phyloP scores from a whole-genome alignment of 164 flowering plant species.

The Sedum album region DNA sequence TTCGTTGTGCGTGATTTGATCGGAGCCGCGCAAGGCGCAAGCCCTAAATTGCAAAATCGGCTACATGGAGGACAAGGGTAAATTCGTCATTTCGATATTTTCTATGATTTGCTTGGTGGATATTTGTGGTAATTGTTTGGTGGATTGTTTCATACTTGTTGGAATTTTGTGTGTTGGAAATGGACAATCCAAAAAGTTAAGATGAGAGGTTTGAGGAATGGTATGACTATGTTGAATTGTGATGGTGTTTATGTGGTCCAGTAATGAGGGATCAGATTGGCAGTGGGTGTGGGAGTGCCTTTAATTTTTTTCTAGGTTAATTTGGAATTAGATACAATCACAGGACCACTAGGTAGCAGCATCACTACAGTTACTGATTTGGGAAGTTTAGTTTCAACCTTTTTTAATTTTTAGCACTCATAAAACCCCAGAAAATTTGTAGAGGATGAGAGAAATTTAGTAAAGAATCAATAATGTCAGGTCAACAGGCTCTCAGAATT shows the following conservation, averaged over 20 bases:
- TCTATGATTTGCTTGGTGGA: too few relatives aligned
- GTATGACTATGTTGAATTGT: too few relatives aligned
- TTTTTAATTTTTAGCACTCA: conserved; percentile 1
- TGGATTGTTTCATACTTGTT: background rate
- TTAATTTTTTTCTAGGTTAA: background rate
- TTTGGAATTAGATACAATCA: conserved; percentile 22
- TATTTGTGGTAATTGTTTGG: too few relatives aligned
- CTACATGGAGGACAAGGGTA: background rate
- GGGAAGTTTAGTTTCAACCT: conserved; percentile 13
- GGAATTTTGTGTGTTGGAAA: background rate
- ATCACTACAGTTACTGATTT: conserved; percentile 31
- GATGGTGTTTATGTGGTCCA: conserved; percentile 8
- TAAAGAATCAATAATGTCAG: background rate
- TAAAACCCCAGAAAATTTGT: background rate
- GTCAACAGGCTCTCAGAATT: background rate
- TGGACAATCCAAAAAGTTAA: background rate
- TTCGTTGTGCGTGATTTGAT: background rate
- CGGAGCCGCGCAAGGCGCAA: background rate
- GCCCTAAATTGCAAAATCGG: background rate
- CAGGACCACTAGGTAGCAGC: conserved; percentile 40
- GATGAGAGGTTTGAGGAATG: background rate
- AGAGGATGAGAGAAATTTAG: too few relatives aligned
- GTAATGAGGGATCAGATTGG: conserved; percentile 7
- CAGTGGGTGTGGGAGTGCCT: conserved; percentile 1
- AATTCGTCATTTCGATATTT: background rate